Base-by-base conservation (phyloP, 805 yeast genomes). In the Candida bentonensis region DNA sequence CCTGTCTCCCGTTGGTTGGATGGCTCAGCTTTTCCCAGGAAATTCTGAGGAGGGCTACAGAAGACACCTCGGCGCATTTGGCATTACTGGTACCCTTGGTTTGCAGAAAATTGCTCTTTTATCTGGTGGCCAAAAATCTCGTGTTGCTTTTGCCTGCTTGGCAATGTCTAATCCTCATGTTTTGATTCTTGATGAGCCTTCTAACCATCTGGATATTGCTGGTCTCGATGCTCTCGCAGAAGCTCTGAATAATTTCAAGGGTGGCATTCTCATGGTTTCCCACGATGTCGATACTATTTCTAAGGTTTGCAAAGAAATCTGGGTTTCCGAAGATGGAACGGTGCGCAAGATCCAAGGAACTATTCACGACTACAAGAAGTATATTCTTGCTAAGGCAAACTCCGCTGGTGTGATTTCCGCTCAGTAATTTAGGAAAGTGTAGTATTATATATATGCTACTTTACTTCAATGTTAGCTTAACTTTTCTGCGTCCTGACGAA, bases 81-180 rank as follows among this genome's bases (percentile, higher is more conserved):
- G 98, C 63, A 89, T 92, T 50, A 86, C 95, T 3, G 98, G 98
- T 46, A 71, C 96, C 4, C 68, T 89, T 42, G 95, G 96, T 47
- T 68, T 92, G 58, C 96, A 89, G 59, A 86, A 82, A 62, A 85
- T 92, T 81, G 78, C 77, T 55, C 68, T 82, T 46, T 67, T 92
- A 47, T 89, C 97, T 7, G 98, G 97, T 65, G 98, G 98, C 70
- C 98, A 92, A 61, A 92, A 92, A 63, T 87, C 96, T 22, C 78
- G 98, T 66, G 98, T 92, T 44, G 97, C 97, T 0, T 92, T 92
- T 67, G 97, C 98, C 5, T 89, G 96, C 15, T 70, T 92, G 51
- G 86, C 96, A 66, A 70, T 92, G 56, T 74, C 74, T 49, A 81
- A 82, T 50, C 98, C 98, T 17, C 98, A 92, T 61, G 78, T 92